Evolutionary conservation across 352 stramenopile genomes (phyloP).

Genomic region (Blastocystis sp.): DNA sequence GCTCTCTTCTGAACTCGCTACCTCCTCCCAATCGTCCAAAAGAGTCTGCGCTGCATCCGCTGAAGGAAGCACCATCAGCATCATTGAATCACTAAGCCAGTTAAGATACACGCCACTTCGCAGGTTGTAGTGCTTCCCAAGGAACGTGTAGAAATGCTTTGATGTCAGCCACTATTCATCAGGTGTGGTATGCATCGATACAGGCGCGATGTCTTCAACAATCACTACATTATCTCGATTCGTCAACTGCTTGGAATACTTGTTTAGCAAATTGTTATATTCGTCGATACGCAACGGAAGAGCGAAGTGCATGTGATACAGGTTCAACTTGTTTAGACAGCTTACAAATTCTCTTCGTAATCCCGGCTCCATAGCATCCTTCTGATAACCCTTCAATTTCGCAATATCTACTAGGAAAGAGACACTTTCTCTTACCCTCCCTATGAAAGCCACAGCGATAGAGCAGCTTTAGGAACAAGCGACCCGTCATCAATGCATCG

Average conservation of each 20-base stretch:
- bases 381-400: neutral
- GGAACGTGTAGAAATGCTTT: conserved; percentile 30
- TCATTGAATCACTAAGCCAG: conserved; percentile 11
- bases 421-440: neutral
- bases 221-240: neutral
- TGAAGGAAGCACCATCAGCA: neutral
- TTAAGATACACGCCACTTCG: neutral
- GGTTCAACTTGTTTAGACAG: neutral
- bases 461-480: conserved; percentile 24
- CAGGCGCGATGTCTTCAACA: neutral
- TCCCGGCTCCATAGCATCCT: neutral
- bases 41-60: neutral
- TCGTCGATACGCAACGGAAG: neutral
- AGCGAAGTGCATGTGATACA: conserved; percentile 23
- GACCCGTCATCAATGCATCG: conserved; percentile 39
- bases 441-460: conserved; percentile 10
- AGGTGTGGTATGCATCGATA: neutral
- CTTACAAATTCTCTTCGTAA: neutral
- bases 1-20: neutral
- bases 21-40: neutral
- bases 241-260: neutral
- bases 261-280: conserved; percentile 42
- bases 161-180: conserved; percentile 30
- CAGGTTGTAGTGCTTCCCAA: neutral
- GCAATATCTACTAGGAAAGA: neutral